Percentiles rank a stretch among this genome's conserved stretches.
Conservation (phyloP, 257 asterid genomes). For the Lycium ferocissimum region DNA sequence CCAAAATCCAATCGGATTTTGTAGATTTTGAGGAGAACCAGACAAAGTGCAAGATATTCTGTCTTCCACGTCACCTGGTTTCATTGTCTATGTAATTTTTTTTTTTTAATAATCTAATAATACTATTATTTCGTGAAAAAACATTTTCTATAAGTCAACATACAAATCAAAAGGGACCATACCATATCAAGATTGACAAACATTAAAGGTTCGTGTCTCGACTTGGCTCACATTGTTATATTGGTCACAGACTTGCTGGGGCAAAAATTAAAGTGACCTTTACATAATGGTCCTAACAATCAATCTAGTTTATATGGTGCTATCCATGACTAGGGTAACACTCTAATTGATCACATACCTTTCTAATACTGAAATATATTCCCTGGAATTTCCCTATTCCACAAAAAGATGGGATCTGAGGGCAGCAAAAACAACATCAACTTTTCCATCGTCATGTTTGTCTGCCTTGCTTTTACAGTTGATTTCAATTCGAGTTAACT, state of each 20-base stretch:
- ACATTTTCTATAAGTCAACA: neutral
- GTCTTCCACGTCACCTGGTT: slow-evolving; percentile 17
- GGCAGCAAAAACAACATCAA: neutral
- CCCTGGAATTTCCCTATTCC: neutral
- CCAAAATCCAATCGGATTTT: slow-evolving; percentile 14
- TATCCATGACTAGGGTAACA: neutral
- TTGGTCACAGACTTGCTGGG: neutral
- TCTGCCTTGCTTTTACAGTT: slow-evolving; percentile 15
- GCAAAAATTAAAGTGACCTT: neutral
- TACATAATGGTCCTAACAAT: slow-evolving; percentile 9
- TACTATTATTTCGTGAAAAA: neutral
- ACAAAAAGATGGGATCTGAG: neutral
- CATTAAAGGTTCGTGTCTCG: neutral
- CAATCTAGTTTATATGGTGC: neutral
- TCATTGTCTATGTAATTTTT: neutral
- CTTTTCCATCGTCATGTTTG: slow-evolving; percentile 10
- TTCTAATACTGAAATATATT: neutral
- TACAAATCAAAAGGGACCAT: slow-evolving; percentile 19
- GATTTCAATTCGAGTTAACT: neutral
- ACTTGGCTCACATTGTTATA: slow-evolving; percentile 20
- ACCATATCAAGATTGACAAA: slow-evolving; percentile 2
- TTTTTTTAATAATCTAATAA: neutral
- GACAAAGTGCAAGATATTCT: slow-evolving; percentile 15
- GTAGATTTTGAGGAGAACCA: slow-evolving; percentile 18
- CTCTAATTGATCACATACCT: neutral